Conservation (phyloP, 176 grass and related monocot species). For the Raddia guianensis region DNA sequence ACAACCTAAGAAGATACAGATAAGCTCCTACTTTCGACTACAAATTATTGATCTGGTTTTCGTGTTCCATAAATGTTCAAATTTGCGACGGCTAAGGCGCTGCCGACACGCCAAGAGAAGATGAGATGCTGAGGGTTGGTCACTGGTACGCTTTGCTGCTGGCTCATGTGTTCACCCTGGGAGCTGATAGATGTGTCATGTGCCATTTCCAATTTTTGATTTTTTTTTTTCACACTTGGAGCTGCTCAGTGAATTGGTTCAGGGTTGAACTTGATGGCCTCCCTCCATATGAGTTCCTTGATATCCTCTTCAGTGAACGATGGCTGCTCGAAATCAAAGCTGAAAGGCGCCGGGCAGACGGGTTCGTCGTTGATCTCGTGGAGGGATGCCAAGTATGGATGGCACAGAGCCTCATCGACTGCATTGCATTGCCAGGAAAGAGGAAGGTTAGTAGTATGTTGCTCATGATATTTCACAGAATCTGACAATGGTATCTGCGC, state of each 20-base stretch:
- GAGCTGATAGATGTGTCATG: background rate
- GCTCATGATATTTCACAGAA: conserved; percentile 13
- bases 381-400: conserved; percentile 87
- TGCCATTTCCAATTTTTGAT: background rate
- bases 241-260: conserved; percentile 59
- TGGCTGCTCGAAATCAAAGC: conserved; percentile 93
- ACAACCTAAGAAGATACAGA: conserved; percentile 46
- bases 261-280: conserved; percentile 92
- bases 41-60: conserved; percentile 63
- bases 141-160: conserved; percentile 25
- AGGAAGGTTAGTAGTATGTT: conserved; percentile 25
- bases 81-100: conserved; percentile 3
- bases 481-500: background rate
- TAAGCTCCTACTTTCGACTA: conserved; percentile 42
- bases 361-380: conserved; percentile 88
- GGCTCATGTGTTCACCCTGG: conserved; percentile 20
- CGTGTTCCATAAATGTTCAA: conserved; percentile 36
- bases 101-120: conserved; percentile 21
- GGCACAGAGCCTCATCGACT: conserved; percentile 87
- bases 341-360: conserved; percentile 78
- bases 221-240: conserved; percentile 8
- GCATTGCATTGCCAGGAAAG: conserved; percentile 37
- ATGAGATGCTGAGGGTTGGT: conserved; percentile 33
- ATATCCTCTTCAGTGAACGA: conserved; percentile 94
- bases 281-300: conserved; percentile 96